Percentiles rank a stretch among this genome's conserved stretches.
These are phyloP conservation scores for Candida patagonica DNA, from an alignment of 805 yeast species.

Conservation along the genomic window DNA sequence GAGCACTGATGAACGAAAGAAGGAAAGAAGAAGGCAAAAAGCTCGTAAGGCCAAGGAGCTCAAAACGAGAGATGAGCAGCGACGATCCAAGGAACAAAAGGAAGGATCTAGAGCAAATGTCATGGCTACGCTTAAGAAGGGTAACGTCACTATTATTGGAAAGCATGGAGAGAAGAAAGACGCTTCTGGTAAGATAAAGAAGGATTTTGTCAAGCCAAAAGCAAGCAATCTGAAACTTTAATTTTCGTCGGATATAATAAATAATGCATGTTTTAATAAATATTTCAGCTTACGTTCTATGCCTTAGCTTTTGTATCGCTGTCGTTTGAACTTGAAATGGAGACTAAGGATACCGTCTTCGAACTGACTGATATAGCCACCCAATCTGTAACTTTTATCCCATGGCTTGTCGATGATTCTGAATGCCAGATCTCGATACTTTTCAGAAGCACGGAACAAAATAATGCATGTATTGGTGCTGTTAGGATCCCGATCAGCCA, in stretches of 20 bases:
- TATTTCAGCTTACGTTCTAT: constrained; percentile 17
- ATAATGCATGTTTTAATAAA: constrained; percentile 8
- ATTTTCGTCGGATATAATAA: not conserved
- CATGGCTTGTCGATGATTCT: constrained; percentile 28
- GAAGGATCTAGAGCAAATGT: constrained; percentile 53
- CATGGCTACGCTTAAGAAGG: constrained; percentile 63
- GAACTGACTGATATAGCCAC: constrained; percentile 25
- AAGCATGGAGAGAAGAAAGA: constrained; percentile 68
- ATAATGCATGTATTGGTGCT: constrained; percentile 24
- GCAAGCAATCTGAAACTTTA: constrained; percentile 26
- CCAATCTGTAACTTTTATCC: constrained; percentile 25
- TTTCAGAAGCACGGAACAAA: constrained; percentile 26
- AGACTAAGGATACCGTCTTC: constrained; percentile 29
- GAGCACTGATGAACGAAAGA: constrained; percentile 74
- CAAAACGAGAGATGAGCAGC: constrained; percentile 27
- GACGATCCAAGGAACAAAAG: constrained; percentile 31
- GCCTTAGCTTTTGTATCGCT: constrained; percentile 13
- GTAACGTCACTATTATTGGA: constrained; percentile 71
- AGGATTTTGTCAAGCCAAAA: constrained; percentile 26
- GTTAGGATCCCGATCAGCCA: constrained; percentile 9
- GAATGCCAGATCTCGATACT: constrained; percentile 29
- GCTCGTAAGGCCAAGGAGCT: constrained; percentile 59
- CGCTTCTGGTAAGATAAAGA: constrained; percentile 56
- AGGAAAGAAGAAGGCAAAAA: constrained; percentile 79
- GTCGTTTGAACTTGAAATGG: constrained; percentile 27